Base-by-base conservation (phyloP, 495 filamentous ascomycete genomes). In the Penicillium parvum region DNA sequence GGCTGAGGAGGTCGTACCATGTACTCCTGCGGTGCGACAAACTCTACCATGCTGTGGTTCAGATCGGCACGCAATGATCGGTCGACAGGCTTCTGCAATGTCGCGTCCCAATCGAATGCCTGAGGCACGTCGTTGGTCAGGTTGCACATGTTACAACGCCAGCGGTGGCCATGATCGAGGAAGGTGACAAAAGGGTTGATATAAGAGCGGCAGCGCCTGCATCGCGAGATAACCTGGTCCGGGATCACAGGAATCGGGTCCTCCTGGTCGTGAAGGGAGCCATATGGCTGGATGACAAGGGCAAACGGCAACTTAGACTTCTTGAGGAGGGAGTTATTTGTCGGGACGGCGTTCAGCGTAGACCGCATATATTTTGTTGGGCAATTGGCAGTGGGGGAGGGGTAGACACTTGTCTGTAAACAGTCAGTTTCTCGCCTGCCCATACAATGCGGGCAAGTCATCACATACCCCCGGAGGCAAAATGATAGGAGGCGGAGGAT, bases 71-170 rank as follows among this genome's bases (percentile, higher is more conserved):
- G 76, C 61, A 91, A 79, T 78, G 92, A 89, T 52, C 92, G 70
- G 61, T 98, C 94, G 16, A 92, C 79, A 18, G 80, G 83, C 74
- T 91, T 90, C 63, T 96, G 90, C 36, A 86, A 69, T 10, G 88
- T 82, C 26, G 86, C 81, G 67, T 98, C 94, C 92, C 92, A 98
- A 64, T 98, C 92, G 49, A 97, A 98, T 4, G 90, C 90, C 68
- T 97, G 94, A 7, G 92, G 92, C 11, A 98, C 94, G 56, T 98
- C 92, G 60, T 97, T 98, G 40, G 90, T 96, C 43, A 98, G 73
- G 64, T 96, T 96, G 60, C 92, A 98, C 91, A 98, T 97, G 67
- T 98, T 98, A 68, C 92, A 98, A 43, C 91, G 83, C 92, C 92
- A 97, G 57, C 92, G 79, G 70, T 98, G 92, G 14, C 91, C 91